These are phyloP conservation scores for Rhynchosporium agropyri DNA, from an alignment of 2,329 filamentous ascomycete species.

Conservation along the genomic window DNA sequence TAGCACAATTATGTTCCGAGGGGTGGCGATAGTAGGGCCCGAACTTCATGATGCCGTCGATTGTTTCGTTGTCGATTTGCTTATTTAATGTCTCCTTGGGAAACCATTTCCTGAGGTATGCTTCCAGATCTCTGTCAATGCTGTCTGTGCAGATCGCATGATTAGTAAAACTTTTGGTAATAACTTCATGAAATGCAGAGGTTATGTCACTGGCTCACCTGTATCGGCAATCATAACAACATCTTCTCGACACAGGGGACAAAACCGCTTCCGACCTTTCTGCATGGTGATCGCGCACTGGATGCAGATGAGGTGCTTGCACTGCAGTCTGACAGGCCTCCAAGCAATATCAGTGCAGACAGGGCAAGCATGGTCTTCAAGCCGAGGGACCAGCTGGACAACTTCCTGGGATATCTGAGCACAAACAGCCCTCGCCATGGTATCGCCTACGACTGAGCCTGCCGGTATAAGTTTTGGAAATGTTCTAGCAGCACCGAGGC, in stretches of 20 bases:
- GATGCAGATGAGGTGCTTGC: constrained; percentile 81
- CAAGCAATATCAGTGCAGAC: constrained; percentile 80
- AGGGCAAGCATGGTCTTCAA: constrained; percentile 84
- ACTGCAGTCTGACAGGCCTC: constrained; percentile 76
- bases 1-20: neutral
- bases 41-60: constrained; percentile 73
- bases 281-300: constrained; percentile 82
- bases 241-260: constrained; percentile 74
- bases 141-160: constrained; percentile 52
- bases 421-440: constrained; percentile 75
- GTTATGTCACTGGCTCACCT: constrained; percentile 49
- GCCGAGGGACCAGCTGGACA: constrained; percentile 72
- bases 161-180: neutral
- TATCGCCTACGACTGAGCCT: constrained; percentile 63
- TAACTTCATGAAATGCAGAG: neutral
- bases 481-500: constrained; percentile 65
- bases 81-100: constrained; percentile 70
- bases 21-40: constrained; percentile 62
- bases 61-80: constrained; percentile 71
- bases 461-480: constrained; percentile 63
- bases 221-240: constrained; percentile 72
- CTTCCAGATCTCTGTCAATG: constrained; percentile 68
- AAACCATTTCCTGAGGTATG: constrained; percentile 76
- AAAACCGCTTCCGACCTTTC: constrained; percentile 65
- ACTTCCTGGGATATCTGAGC: constrained; percentile 73